Conservation (phyloP, 2,329 filamentous ascomycete species). For the Ceratocystis colombiana region DNA sequence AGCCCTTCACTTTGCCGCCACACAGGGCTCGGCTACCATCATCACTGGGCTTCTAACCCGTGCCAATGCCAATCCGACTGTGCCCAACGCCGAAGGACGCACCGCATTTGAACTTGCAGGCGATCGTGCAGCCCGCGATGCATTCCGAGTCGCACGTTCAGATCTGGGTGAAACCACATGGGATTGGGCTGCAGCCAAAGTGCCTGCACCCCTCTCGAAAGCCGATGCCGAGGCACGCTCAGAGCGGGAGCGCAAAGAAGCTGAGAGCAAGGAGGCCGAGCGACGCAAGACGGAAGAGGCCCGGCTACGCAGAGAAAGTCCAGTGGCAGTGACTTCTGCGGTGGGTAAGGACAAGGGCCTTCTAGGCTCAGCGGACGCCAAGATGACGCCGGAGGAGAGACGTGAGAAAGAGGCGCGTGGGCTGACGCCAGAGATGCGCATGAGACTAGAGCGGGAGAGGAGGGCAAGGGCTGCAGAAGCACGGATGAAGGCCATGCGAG, state of each 20-base stretch:
- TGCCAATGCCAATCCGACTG: conserved; percentile 61
- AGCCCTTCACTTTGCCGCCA: conserved; percentile 73
- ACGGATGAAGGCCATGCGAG: conserved; percentile 60
- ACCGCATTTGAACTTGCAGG: conserved; percentile 79
- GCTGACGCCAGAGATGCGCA: conserved; percentile 76
- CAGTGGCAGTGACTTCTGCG: conserved; percentile 39
- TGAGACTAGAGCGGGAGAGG: conserved; percentile 74
- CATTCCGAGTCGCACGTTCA: conserved; percentile 77
- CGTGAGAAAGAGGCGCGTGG: conserved; percentile 76
- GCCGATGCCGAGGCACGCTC: conserved; percentile 60
- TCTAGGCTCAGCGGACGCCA: conserved; percentile 46
- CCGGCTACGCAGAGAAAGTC: conserved; percentile 56
- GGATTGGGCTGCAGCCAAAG: conserved; percentile 66
- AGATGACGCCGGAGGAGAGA: conserved; percentile 68
- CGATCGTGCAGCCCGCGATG: conserved; percentile 75
- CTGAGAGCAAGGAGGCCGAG: conserved; percentile 56
- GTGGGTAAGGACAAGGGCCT: conserved; percentile 44
- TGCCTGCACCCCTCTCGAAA: conserved; percentile 61
- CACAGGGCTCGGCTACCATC: conserved; percentile 68
- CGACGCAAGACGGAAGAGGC: conserved; percentile 66
- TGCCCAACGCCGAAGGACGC: conserved; percentile 64
- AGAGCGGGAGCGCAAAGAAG: conserved; percentile 59
- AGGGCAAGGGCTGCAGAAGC: conserved; percentile 88
- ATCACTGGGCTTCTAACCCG: conserved; percentile 67
- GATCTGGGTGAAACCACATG: conserved; percentile 68